Conservation (phyloP, 352 stramenopile genomes). For the Globisporangium canariense region DNA sequence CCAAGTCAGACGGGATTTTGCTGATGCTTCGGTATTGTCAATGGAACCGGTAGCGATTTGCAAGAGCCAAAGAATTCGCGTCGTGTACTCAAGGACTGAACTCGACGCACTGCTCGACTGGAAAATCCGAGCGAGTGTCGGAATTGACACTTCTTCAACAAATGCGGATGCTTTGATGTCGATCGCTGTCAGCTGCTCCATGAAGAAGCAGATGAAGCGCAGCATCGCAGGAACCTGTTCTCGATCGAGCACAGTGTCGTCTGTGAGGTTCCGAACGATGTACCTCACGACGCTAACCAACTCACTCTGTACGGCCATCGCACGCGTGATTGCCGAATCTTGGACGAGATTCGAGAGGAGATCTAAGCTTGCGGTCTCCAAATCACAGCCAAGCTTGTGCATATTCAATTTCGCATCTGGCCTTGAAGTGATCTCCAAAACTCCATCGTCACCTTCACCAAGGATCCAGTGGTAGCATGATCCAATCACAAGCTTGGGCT, state of each 20-base stretch:
- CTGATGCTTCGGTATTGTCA: neutral
- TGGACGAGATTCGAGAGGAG: conserved; percentile 9
- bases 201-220: conserved; percentile 14
- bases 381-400: neutral
- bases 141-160: neutral
- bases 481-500: neutral
- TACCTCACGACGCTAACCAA: neutral
- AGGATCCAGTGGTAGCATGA: conserved; percentile 15
- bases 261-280: neutral
- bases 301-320: neutral
- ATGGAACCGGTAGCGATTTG: neutral
- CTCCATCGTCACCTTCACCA: neutral
- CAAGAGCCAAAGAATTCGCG: conserved; percentile 10
- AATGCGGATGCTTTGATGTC: neutral
- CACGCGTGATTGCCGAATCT: neutral
- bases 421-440: neutral
- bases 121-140: neutral
- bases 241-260: neutral
- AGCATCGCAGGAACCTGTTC: neutral
- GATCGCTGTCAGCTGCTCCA: conserved; percentile 7
- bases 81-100: neutral
- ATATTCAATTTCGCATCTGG: neutral
- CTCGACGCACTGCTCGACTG: neutral
- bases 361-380: conserved; percentile 1
- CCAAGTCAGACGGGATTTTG: neutral